phyloP scores from a whole-genome alignment of 164 flowering plant genomes.

The Tinospora cordifolia region DNA sequence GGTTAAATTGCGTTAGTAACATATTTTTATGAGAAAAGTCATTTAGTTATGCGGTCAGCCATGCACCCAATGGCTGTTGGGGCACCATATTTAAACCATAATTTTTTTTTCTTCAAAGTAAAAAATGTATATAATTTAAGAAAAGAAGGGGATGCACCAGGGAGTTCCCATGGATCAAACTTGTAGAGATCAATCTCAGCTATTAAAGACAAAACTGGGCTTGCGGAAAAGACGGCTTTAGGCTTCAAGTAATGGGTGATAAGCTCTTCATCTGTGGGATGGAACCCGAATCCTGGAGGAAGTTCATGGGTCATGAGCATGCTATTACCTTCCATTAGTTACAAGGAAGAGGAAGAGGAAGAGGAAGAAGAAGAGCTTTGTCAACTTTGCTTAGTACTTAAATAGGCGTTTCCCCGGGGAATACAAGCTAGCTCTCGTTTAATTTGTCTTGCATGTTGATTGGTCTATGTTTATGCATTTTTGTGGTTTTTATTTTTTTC shows the following conservation, averaged over 20 bases:
- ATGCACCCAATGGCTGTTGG: no score
- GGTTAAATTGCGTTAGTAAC: no score
- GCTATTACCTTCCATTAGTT: conserved; percentile 12
- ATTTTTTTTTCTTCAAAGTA: no score
- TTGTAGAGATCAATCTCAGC: conserved; percentile 25
- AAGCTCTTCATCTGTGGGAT: conserved; percentile 28
- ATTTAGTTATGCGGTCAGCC: no score
- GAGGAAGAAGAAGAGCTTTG: not conserved
- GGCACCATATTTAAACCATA: no score
- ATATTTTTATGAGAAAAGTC: no score
- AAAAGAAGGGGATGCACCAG: conserved; percentile 13
- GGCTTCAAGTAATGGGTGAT: conserved; percentile 22
- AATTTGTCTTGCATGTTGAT: no score
- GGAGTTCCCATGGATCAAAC: conserved; percentile 32
- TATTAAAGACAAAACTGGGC: conserved; percentile 11
- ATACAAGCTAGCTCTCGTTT: no score
- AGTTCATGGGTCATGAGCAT: conserved; percentile 5
- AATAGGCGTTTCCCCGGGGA: not conserved
- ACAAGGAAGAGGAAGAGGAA: not conserved
- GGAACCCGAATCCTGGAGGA: conserved; percentile 29
- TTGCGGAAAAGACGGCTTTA: conserved; percentile 10
- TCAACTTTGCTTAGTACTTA: not conserved
- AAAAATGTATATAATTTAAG: no score
- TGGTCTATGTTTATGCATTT: no score
- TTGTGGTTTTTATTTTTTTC: no score